Conservation (phyloP, 176 grass and related monocot genomes). For the Oryza australiensis region DNA sequence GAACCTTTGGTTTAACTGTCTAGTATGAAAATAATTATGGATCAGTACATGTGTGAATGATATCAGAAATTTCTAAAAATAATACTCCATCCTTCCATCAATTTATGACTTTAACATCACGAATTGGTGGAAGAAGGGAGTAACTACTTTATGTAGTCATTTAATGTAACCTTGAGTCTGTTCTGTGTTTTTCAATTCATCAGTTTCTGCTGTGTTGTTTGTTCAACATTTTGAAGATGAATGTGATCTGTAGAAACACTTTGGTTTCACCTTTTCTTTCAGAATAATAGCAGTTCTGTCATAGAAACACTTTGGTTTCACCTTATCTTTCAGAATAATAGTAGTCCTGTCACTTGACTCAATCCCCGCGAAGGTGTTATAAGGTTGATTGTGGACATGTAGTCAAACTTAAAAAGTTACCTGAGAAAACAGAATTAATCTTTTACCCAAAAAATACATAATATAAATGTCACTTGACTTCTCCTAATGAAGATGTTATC, state of each 20-base stretch:
- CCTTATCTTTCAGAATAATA: background rate
- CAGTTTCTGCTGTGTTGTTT: background rate
- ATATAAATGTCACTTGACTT: background rate
- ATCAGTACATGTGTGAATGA: background rate
- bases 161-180: background rate
- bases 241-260: background rate
- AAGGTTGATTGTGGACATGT: background rate
- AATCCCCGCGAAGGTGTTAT: background rate
- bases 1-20: background rate
- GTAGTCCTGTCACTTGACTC: background rate
- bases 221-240: too few relatives aligned
- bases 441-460: background rate
- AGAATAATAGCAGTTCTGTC: background rate
- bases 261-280: background rate
- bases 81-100: too few relatives aligned
- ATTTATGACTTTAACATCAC: too few relatives aligned
- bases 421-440: background rate
- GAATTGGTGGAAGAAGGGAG: too few relatives aligned
- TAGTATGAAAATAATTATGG: background rate
- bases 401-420: background rate
- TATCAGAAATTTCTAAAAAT: background rate
- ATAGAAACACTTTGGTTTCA: background rate
- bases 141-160: background rate
- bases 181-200: background rate
- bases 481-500: background rate